These are phyloP conservation scores for Coemansia sp. DNA, from an alignment of 192 early-diverging fungal species.

Conservation along the genomic window DNA sequence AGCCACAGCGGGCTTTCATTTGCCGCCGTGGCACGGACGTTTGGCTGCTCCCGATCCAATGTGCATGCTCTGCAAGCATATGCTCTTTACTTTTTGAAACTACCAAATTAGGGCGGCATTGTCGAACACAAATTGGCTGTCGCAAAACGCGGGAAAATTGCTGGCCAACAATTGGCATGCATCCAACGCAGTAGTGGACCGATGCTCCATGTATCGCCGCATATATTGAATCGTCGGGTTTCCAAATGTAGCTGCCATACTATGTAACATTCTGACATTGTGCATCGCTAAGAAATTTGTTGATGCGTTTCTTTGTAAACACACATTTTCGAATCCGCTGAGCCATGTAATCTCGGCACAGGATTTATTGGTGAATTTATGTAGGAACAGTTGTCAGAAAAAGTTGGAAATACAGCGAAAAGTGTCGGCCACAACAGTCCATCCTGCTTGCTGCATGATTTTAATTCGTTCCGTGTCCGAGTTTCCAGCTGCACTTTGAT, in stretches of 20 bases:
- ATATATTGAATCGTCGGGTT: conserved; percentile 3
- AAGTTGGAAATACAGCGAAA: background rate
- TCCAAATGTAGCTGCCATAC: background rate
- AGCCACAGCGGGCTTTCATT: background rate
- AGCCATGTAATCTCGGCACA: background rate
- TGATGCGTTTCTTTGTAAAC: background rate
- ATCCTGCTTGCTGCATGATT: background rate
- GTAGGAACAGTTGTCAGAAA: background rate
- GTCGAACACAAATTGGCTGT: background rate
- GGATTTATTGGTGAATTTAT: background rate
- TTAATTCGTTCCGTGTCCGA: background rate
- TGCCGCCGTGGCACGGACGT: background rate
- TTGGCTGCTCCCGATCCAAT: conserved; percentile 3
- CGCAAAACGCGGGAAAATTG: background rate
- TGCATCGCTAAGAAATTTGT: background rate
- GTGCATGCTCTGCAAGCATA: background rate
- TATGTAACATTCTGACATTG: background rate
- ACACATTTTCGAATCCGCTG: background rate
- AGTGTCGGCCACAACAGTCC: background rate
- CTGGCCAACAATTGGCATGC: background rate
- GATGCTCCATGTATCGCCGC: conserved; percentile 4
- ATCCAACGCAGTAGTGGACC: conserved; percentile 8
- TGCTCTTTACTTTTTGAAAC: background rate
- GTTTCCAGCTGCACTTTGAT: background rate
- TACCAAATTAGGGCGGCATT: background rate